Evolutionary conservation across 371 early-diverging fungal species (phyloP).

Genomic region (Saksenaea vasiformis): DNA sequence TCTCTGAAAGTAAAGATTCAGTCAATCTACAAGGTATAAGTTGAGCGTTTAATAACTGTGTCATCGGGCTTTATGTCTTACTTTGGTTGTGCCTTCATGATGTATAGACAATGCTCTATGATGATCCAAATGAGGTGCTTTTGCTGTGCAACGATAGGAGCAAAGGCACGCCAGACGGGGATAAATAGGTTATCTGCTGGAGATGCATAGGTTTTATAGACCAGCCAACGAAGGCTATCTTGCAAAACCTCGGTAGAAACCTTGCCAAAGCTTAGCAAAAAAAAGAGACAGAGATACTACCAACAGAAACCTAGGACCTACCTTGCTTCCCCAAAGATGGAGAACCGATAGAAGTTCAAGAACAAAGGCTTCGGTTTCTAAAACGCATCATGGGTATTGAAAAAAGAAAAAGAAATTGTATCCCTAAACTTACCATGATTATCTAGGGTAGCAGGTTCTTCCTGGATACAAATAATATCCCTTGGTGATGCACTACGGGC

Average conservation of each 20-base stretch:
- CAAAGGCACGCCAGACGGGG: constrained; percentile 4
- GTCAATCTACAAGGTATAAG: no score
- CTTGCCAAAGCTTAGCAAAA: neutral
- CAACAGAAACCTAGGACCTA: neutral
- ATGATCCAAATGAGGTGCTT: neutral
- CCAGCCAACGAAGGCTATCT: constrained; percentile 1
- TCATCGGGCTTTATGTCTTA: no score
- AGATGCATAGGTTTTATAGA: constrained; percentile 4
- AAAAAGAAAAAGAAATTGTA: neutral
- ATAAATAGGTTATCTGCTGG: constrained; percentile 1
- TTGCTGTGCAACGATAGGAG: neutral
- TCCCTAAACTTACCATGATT: neutral
- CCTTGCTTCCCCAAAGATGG: constrained; percentile 21
- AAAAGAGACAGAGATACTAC: no score
- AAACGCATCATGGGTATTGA: neutral
- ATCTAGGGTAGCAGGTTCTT: neutral
- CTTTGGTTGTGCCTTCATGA: constrained; percentile 17
- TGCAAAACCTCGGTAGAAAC: neutral
- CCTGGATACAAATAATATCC: neutral
- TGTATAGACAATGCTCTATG: constrained; percentile 9
- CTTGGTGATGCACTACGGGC: neutral
- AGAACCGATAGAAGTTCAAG: constrained; percentile 16
- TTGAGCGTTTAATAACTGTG: no score
- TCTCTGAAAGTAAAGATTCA: neutral
- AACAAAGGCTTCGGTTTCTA: neutral